Evolutionary conservation across 31 red algal species (phyloP), one percentile per base, ranked within the genome.

Genomic region (Asparagopsis taxiformis): DNA sequence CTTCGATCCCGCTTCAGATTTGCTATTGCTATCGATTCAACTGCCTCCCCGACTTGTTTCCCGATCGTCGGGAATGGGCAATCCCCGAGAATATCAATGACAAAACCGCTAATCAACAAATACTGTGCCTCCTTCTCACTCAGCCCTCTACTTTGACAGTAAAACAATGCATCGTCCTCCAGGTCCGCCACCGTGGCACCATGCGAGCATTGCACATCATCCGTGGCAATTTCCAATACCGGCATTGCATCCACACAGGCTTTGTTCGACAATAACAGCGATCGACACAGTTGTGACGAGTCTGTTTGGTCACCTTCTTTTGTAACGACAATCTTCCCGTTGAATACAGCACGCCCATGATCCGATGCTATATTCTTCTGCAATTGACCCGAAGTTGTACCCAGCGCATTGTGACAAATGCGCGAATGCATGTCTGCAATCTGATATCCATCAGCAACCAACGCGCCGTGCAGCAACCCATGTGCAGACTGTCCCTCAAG

Each of bases 121-220:
- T 46, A 50, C 39, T 74, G 70, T 30, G 91, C 91, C 36, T 95
- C 51, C 26, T 52, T 22, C n/a, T 61, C 35, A 24, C 62, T 46
- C 13, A 95, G 57, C 0, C 92, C 92, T 68, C 92, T 64, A 43
- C 75, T 78, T 39, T 75, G 85, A 53, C 77, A 73, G 55, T 97
- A 97, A 53, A 97, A 93, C 0, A 97, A 19, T 52, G 93, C 89
- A 34, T 89, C 83, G 25, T 93, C 88, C 26, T 97, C 70, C 23
- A 97, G 38, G 22, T 93, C 76, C 1, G 82, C 53, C 17, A 89
- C 75, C 21, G 94, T 87, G 20, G 94, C 94, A 31, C 89, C 94
- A 62, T 97, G 94, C 35, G 93, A 57, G 55, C 93, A 97, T 55
- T 86, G 31, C 15, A 97, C 93, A 3, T 97, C 79, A 55, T 97